A percentile compares a stretch with the other conserved stretches of the same genome.
phyloP scores from a whole-genome alignment of 495 filamentous ascomycete genomes.

The Acidiella bohemica region DNA sequence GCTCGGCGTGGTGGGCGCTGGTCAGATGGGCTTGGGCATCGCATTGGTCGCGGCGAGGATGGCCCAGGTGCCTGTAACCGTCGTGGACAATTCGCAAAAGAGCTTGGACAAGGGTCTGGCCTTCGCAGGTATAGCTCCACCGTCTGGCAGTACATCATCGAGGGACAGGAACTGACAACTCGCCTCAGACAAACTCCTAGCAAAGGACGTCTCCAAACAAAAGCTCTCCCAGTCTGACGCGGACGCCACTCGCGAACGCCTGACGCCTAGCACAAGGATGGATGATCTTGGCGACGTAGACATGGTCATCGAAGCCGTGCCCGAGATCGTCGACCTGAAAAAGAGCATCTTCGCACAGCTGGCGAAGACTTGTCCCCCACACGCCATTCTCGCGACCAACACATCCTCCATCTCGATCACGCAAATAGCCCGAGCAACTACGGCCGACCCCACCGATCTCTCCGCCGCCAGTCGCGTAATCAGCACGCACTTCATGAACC shows the following conservation, averaged over 20 bases:
- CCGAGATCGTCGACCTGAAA: constrained; percentile 83
- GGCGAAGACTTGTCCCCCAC: constrained; percentile 67
- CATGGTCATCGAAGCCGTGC: constrained; percentile 95
- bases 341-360: constrained; percentile 71
- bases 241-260: constrained; percentile 49
- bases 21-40: constrained; percentile 82
- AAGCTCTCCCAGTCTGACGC: constrained; percentile 68
- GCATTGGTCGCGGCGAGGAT: constrained; percentile 84
- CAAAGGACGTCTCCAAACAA: constrained; percentile 78
- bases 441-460: constrained; percentile 57
- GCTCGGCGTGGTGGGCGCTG: constrained; percentile 85
- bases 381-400: constrained; percentile 91
- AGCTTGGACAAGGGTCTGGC: constrained; percentile 83
- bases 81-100: constrained; percentile 73
- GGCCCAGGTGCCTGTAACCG: constrained; percentile 68
- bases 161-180: not conserved
- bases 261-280: constrained; percentile 57
- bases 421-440: constrained; percentile 75
- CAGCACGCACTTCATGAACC: constrained; percentile 99
- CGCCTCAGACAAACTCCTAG: constrained; percentile 66
- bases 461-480: constrained; percentile 78
- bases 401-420: constrained; percentile 97
- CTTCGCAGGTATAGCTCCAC: constrained; percentile 83
- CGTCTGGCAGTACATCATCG: no score
- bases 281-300: constrained; percentile 74